Percentiles rank a stretch among this genome's conserved stretches.
These are phyloP conservation scores for Coffea canephora DNA, from an alignment of 257 asterid species.

Conservation along the genomic window DNA sequence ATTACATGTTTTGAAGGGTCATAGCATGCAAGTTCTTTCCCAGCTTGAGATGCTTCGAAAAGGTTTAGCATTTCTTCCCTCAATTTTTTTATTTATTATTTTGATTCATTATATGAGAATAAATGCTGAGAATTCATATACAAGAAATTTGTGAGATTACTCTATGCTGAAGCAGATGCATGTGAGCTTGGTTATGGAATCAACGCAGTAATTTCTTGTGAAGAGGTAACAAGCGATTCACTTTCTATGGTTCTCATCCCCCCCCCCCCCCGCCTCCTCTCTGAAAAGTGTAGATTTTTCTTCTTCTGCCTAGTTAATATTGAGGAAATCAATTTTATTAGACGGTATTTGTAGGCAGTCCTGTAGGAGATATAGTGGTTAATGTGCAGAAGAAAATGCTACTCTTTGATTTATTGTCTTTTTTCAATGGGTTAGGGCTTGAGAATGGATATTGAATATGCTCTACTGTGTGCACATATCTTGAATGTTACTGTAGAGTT, in stretches of 20 bases:
- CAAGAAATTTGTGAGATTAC: constrained; percentile 5
- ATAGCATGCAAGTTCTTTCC: constrained; percentile 43
- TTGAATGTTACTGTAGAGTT: too few relatives aligned
- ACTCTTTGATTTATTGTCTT: too few relatives aligned
- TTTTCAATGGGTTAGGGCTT: too few relatives aligned
- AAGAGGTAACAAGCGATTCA: constrained; percentile 32
- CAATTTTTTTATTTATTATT: background rate
- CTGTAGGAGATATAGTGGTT: too few relatives aligned
- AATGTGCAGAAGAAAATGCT: too few relatives aligned
- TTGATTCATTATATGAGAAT: background rate
- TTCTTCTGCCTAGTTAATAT: too few relatives aligned
- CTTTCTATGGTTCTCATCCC: background rate
- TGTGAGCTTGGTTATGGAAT: constrained; percentile 27
- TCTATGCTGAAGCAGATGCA: constrained; percentile 45
- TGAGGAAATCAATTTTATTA: too few relatives aligned
- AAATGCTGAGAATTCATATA: background rate
- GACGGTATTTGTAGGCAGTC: background rate
- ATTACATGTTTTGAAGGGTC: constrained; percentile 34
- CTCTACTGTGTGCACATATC: background rate
- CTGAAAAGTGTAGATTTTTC: too few relatives aligned
- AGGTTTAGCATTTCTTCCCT: constrained; percentile 31
- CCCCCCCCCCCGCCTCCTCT: background rate
- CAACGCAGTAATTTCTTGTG: constrained; percentile 26
- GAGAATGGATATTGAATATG: too few relatives aligned
- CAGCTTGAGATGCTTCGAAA: constrained; percentile 51